Conservation (phyloP, 1,284 basidiomycete genomes). For the Phellinidium pouzarii region DNA sequence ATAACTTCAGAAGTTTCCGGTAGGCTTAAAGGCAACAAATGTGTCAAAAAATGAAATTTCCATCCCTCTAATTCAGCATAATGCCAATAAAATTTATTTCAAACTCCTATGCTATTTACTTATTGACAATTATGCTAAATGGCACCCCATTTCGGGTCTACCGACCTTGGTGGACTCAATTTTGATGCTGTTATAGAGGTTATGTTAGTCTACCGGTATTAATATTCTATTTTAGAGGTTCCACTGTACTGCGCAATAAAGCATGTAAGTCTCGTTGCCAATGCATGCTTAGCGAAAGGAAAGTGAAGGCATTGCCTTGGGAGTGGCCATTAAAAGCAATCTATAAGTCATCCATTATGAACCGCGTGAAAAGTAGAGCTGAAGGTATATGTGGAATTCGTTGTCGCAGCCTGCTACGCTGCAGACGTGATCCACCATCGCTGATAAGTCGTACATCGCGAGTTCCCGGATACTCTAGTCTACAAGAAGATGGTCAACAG, state of each 20-base stretch:
- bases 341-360: conserved; percentile 21
- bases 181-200: too few relatives aligned
- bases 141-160: too few relatives aligned
- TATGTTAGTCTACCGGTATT: too few relatives aligned
- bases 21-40: too few relatives aligned
- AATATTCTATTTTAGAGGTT: too few relatives aligned
- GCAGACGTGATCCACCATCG: conserved; percentile 50
- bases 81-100: too few relatives aligned
- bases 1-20: too few relatives aligned
- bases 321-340: conserved; percentile 57
- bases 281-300: conserved; percentile 48
- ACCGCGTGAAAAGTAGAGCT: conserved; percentile 20
- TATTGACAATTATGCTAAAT: too few relatives aligned
- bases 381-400: conserved; percentile 25
- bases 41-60: too few relatives aligned
- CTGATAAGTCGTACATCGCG: conserved; percentile 55
- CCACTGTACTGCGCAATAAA: conserved; percentile 34
- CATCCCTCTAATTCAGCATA: too few relatives aligned
- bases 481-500: conserved; percentile 18
- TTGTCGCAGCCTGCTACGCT: conserved; percentile 49
- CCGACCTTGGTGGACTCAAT: too few relatives aligned
- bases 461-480: conserved; percentile 59
- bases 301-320: conserved; percentile 49
- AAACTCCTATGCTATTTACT: too few relatives aligned
- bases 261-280: conserved; percentile 45